Evolutionary conservation across 345 rosid species (phyloP).

Genomic region (Eutrema japonicum): DNA sequence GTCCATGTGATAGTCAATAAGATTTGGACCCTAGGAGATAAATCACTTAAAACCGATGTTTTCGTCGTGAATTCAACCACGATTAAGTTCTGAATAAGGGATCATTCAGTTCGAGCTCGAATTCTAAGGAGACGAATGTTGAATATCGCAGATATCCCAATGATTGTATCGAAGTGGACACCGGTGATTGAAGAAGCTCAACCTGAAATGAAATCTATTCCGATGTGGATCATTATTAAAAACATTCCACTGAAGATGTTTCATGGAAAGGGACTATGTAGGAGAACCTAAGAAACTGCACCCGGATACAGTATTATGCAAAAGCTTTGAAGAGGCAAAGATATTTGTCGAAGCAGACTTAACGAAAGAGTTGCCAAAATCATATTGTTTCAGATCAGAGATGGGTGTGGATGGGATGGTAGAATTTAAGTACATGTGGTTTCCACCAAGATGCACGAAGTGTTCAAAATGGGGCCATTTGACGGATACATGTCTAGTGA

Average conservation of each 20-base stretch:
- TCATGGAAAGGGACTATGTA: neutral
- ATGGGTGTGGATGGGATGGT: no score
- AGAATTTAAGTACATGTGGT: no score
- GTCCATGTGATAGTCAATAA: neutral
- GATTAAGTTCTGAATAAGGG: neutral
- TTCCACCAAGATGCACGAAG: no score
- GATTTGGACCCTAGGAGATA: neutral
- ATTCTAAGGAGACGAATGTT: neutral
- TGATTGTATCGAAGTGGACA: neutral
- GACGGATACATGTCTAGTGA: no score
- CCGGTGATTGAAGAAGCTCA: neutral
- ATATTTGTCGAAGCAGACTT: neutral
- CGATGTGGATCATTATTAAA: neutral
- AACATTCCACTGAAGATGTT: neutral
- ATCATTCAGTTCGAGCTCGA: fast-evolving
- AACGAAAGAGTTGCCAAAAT: neutral
- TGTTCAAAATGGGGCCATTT: no score
- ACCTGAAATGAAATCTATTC: neutral
- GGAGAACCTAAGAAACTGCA: neutral
- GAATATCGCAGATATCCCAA: neutral
- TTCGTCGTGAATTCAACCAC: neutral
- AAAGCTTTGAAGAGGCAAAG: neutral
- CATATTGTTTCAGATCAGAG: neutral
- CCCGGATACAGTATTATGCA: neutral
- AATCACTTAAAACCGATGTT: neutral